Evolutionary conservation across 1,284 basidiomycete genomes (phyloP), one percentile per base, ranked within the genome.

Genomic region (Cutaneotrichosporon cyanovorans): DNA sequence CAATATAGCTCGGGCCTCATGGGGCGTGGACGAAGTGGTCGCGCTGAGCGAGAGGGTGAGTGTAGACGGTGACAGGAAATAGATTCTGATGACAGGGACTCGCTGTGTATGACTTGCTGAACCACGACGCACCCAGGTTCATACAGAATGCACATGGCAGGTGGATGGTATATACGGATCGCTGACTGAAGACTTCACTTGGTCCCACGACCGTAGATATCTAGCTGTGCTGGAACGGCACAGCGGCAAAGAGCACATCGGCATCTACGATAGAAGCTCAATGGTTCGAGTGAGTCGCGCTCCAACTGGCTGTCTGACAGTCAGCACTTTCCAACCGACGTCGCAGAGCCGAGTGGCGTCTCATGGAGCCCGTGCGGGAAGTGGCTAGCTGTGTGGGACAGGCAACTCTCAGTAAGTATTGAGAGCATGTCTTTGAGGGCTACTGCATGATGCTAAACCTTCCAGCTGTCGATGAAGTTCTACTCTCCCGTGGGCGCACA

Each of bases 41-140:
- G 88, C 85, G 56, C 90, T 87, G 69, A 87, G 85, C 4, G 85
- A 89, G 81, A 84, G 83, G 55, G 88, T 91, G 70, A 74, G 86
- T 31, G 5, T 19, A 20, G 40, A 21, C 11, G 37, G 11, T 16
- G 2, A 39, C 34, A 31, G 22, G 16, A 11, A 25, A 18, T 23
- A 7, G 18, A 9, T 12, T 6, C 16, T 9, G 1, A 15, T 45
- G 23, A 37, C n/a, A 90, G 45, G 77, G 87, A 42, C 77, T 91
- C 15, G 83, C 85, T 0, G 72, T 89, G 23, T 88, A 87, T 81
- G 85, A 85, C 5, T 71, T 90, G 16, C 71, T 79, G 1, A 81
- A 79, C 1, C n/a, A n/a, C n/a, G 84, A 83, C 20, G 66, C 73
- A 9, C 80, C 83, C 1, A 55, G 55, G 5, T 42, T 58, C 6